Evolutionary conservation across 441 rosid species (phyloP), one percentile per base, ranked within the genome.

Genomic region (Adansonia madagascariensis): DNA sequence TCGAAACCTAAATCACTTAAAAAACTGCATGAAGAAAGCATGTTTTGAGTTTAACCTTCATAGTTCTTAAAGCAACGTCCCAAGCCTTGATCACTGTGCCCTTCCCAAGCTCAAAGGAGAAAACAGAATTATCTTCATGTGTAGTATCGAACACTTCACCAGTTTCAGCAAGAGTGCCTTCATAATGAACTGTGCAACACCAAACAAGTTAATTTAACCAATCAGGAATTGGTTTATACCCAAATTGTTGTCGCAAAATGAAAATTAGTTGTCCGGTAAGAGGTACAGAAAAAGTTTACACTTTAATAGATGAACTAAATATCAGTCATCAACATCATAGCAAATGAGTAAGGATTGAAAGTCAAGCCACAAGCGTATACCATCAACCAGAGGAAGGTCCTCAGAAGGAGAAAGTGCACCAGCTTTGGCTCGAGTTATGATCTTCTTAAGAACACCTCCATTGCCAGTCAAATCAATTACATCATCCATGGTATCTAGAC

Each of bases 361-460:
- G 35, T n/a, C 24, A 27, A 27, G 43, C 55, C 6, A 53, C 52
- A 60, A 8, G 14, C 41, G 60, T 82, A 80, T 86, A 91, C 97
- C 99, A 78, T 95, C 97, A 20, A 95, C 98, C n/a, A 92, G 82
- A 80, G 98, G 98, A 84, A 89, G 88, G 87, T 93, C 94, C 76
- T 89, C 90, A 0, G 95, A 85, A 39, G 98, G 96, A 47, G 84
- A 74, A 69, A 83, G 61, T 0, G 97, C 96, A 81, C 83, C 94
- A 12, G 89, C 83, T 79, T 90, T 92, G 52, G 97, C 91, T 20
- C 84, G 87, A 79, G 89, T 86, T 22, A 92, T 59, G 59, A 91
- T 86, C 71, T 85, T 84, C 87, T 91, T 94, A 80, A 91, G 14
- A 49, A 96, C 95, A 57, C 98, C 98, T 79, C 92, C 98, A 85